Evolutionary conservation across 257 asterid genomes (phyloP), one percentile per base, ranked within the genome.

Genomic region (Lantana camara): DNA sequence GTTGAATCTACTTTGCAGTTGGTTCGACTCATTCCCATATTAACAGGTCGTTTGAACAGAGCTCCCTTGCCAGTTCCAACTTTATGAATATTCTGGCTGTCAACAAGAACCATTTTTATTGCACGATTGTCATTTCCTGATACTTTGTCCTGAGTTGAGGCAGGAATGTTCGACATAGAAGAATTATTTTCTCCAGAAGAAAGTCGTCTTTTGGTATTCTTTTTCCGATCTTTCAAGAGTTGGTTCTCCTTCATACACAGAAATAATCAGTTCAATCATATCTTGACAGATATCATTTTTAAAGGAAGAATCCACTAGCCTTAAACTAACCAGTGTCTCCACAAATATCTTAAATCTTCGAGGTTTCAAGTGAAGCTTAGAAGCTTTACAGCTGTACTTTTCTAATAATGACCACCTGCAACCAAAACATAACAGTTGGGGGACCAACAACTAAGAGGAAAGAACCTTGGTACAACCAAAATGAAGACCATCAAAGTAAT

Each of bases 341-440:
- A 91, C 73, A 78, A 94, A 88, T 66, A 91, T 81, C 87, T 94
- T 94, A 78, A 83, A 90, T 75, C 99, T 94, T 59, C 99, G 89
- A 27, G 99, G 99, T 80, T 94, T 94, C 82, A 94, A 80, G 83
- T 91, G 99, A 66, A 94, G 96, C 87, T 91, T 90, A 61, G 99
- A 94, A 67, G 99, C 95, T 81, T 91, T 94, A 73, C 99, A 94
- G 84, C 99, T 91, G 76, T 85, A 91, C 74, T 94, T 90, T 80
- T 94, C 99, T 88, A 94, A 74, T 58, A 94, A 79, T 30, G 98
- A 90, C 98, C 99, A 94, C 98, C 96, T 94, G 75, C 70, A 81
- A 70, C 68, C 55, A 63, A 64, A 66, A 54, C 20, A 67, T 47
- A 64, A 17, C 40, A 35, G 55, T 67, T 53, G 30, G 57, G 70